These are phyloP conservation scores for Aquilaria yunnanensis DNA, from an alignment of 345 rosid genomes.

Conservation along the genomic window DNA sequence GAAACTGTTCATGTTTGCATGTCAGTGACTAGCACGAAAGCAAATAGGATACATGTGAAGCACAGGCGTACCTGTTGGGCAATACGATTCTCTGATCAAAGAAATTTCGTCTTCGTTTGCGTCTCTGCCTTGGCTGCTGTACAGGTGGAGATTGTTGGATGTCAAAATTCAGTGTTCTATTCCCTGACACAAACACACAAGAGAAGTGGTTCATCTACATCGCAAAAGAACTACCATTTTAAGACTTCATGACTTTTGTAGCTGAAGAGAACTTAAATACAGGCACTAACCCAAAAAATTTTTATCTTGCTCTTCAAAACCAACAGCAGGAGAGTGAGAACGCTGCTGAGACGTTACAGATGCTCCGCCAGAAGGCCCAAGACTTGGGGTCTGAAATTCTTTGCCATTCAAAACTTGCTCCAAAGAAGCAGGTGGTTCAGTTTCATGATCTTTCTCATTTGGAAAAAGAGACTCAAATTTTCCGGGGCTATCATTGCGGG, in stretches of 20 bases:
- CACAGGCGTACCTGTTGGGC: slow-evolving; percentile 47
- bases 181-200: slow-evolving; percentile 27
- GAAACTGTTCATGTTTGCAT: slow-evolving; percentile 26
- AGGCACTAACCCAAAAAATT: slow-evolving; percentile 42
- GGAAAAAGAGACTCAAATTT: slow-evolving; percentile 20
- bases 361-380: slow-evolving; percentile 34
- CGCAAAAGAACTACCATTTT: not conserved
- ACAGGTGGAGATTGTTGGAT: slow-evolving; percentile 55
- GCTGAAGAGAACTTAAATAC: not conserved
- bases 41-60: slow-evolving; percentile 4
- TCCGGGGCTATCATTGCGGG: slow-evolving; percentile 24
- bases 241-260: not conserved
- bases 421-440: slow-evolving; percentile 18
- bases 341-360: slow-evolving; percentile 37
- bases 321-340: slow-evolving; percentile 38
- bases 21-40: slow-evolving; percentile 11
- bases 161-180: slow-evolving; percentile 45
- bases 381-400: slow-evolving; percentile 29
- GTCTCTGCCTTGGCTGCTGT: slow-evolving; percentile 27
- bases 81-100: slow-evolving; percentile 58
- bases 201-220: not conserved
- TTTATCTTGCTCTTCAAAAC: slow-evolving; percentile 29
- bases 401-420: slow-evolving; percentile 35
- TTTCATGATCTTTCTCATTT: slow-evolving; percentile 16
- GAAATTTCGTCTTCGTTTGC: slow-evolving; percentile 28